Evolutionary conservation across 2,329 filamentous ascomycete genomes (phyloP), one percentile per base, ranked within the genome.

Genomic region (Aspergillus novofumigatus): DNA sequence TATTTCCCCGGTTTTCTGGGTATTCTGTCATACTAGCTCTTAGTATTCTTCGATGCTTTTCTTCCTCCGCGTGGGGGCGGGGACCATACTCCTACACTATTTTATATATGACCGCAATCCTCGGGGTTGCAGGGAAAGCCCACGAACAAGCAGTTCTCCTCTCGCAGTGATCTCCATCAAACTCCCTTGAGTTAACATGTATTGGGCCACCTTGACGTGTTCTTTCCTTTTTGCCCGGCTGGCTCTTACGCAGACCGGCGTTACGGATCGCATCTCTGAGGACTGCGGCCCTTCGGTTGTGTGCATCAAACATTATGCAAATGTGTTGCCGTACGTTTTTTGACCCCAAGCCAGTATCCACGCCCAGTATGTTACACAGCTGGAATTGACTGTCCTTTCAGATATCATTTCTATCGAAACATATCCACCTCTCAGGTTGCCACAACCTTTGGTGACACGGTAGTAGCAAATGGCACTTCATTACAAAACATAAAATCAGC

Each of bases 221-320:
- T 51, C n/a, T 8, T 29, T 51, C 4, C 53, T 63, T 23, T 17
- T 65, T 28, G 55, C 53, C 41, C 55, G 53, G 21, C 17, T 59
- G 25, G 58, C 55, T 28, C 50, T 49, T 44, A 64, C 65, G 8
- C 70, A 72, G 54, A 62, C 60, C 1, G 69, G 71, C 21, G 61
- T 67, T 26, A 65, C 62, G n/a, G 52, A 51, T 20, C 70, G 71
- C 4, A 58, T 74, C 25, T 68, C 67, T n/a, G 61, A 70, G 55
- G 28, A 58, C 6, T 73, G 71, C 56, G 65, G 64, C 26, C 60
- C 59, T 21, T 69, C 67, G 49, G 65, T 75, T 21, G 68, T 74
- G 45, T 77, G 74, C 57, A 61, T 77, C 48, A 72, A 76, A 44
- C 69, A 67, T 57, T 77, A 76, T 66, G 74, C 59, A 9, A 64